Base-by-base conservation (phyloP, 1,284 basidiomycete genomes). In the Puccinia triticina region DNA sequence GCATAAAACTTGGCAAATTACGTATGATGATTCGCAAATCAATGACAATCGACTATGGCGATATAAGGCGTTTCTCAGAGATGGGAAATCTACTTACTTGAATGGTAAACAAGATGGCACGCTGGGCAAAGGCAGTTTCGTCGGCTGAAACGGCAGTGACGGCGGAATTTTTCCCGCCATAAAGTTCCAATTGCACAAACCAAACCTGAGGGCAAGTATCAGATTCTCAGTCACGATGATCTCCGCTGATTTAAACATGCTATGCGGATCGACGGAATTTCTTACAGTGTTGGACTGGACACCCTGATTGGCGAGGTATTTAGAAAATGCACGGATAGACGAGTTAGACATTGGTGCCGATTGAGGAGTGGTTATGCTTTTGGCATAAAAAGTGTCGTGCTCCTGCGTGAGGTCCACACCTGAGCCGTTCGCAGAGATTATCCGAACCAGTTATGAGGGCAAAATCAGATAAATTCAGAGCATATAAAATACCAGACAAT, bases 371-470 rank as follows among this genome's bases (percentile, higher is more conserved):
- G 85, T 84, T 34, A 86, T 75, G 18, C 71, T 77, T 82, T 86
- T 85, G 46, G 84, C 84, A 64, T 84, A 85, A 74, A 85, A 85
- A 21, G 84, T 80, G 66, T 85, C 84, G 23, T 71, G 66, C 37
- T 80, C 77, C n/a, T 2, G 21, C 11, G 40, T 64, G 34, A 80
- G 66, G 48, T 80, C 67, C 11, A 71, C 50, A 37, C 67, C 77
- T 80, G n/a, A 21, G n/a, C 10, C 29, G n/a, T 12, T 16, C 26
- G 11, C 26, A 32, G 29, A 8, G n/a, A 40, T 69, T 46, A 14
- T 67, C 2, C 18, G 3, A 18, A 29, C 3, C 40, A 34, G 21
- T 29, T 1, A 34, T 23, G 18, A 43, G n/a, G 16, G 59, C 16
- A 23, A 11, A 76, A 26, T 59, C 18, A 23, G 34, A 34, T 14